Base-by-base conservation (phyloP, 768 basidiomycete genomes). In the Crepidotus variabilis region DNA sequence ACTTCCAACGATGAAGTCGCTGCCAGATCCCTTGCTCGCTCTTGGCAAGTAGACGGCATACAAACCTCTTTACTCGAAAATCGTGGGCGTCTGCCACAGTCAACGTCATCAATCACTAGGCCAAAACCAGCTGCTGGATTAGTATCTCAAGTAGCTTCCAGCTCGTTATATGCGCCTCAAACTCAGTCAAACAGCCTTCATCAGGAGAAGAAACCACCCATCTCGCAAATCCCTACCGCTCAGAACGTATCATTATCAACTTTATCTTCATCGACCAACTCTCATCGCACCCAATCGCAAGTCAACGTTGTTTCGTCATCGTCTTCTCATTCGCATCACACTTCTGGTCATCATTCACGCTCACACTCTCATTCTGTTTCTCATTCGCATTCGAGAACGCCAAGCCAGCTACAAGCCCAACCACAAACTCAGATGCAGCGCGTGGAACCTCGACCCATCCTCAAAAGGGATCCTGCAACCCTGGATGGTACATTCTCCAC, bases 191-290 rank as follows among this genome's bases (percentile, higher is more conserved):
- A 3, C 7, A n/a, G 11, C 2, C 47, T 52, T 4, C 32, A 39
- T 32, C 55, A 54, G 7, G 58, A 60, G 33, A 52, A 55, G 49
- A 60, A 36, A 60, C 49, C 56, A 35, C 55, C 63, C 21, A 56
- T 60, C 24, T 52, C 61, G 43, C 57, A 59, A 32, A 54, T 54
- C 23, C 56, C 53, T 50, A 43, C 39, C 13, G 55, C 61, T 39
- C 59, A 58, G 49, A 58, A 56, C 14, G 39, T 63, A 63, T 65
- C 62, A 62, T 59, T 63, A 60, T 61, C 64, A 58, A 59, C 57
- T 35, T 36, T 55, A 32, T 47, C 63, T 24, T 47, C 59, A 47
- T 60, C 58, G 16, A 22, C 56, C 33, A 28, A 45, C 32, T 48
- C 47, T 13, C 14, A 32, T 55, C 46, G 56, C 43, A 50, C 57